Conservation (phyloP, 306 rosid species). For the Rubus idaeus region DNA sequence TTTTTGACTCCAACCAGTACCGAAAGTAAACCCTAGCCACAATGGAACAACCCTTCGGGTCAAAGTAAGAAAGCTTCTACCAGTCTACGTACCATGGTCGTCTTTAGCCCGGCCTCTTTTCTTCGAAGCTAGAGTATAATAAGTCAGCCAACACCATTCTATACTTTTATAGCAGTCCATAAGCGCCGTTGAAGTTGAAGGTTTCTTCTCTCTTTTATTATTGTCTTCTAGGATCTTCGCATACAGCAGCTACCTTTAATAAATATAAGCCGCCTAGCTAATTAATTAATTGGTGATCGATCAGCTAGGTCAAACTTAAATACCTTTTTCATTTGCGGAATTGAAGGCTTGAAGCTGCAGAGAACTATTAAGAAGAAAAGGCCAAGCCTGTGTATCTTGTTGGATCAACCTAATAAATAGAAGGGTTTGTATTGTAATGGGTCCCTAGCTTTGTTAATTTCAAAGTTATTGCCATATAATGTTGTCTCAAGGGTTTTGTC, state of each 20-base stretch:
- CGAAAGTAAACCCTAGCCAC: neutral
- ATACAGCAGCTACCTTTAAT: constrained; percentile 16
- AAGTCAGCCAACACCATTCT: neutral
- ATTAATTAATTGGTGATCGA: neutral
- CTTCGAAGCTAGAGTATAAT: neutral
- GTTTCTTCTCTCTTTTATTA: neutral
- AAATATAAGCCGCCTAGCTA: constrained; percentile 24
- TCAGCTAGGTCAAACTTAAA: constrained; percentile 10
- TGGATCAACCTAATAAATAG: neutral
- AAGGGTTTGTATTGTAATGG: constrained; percentile 1
- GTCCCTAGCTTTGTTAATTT: neutral
- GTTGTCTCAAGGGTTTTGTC: neutral
- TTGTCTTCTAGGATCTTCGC: neutral
- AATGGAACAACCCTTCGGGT: constrained; percentile 21
- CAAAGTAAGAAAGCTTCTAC: constrained; percentile 31
- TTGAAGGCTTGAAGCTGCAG: neutral
- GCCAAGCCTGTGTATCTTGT: neutral
- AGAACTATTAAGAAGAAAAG: neutral
- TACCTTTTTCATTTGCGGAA: neutral
- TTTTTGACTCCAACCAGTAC: neutral
- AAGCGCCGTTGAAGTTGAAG: constrained; percentile 31
- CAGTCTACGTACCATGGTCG: neutral
- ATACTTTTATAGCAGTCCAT: constrained; percentile 13
- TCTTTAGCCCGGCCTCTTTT: neutral
- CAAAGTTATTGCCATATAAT: neutral